These are phyloP conservation scores for Rhodotorula graminis DNA, from an alignment of 768 basidiomycete genomes.

Conservation along the genomic window DNA sequence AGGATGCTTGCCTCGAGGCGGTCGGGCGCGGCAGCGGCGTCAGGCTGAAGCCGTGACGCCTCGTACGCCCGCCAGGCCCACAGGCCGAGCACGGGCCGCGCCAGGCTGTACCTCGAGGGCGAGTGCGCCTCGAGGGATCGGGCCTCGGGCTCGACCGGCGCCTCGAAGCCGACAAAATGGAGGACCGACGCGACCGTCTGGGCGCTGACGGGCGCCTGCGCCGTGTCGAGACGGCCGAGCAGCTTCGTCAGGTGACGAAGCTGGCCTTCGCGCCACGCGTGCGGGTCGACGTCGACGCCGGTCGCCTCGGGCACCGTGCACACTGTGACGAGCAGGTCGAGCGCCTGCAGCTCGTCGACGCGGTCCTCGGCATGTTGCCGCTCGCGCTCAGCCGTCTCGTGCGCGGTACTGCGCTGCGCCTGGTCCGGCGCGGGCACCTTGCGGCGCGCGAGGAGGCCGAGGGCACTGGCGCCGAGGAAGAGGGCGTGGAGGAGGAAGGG, in stretches of 20 bases:
- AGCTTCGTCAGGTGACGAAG: neutral
- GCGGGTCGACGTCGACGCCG: neutral
- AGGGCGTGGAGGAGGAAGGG: constrained; percentile 30
- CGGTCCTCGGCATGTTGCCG: constrained; percentile 15
- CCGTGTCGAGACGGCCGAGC: neutral
- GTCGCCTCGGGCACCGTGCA: neutral
- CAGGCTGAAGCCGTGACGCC: neutral
- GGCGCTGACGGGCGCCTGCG: neutral
- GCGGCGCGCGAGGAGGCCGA: constrained; percentile 22
- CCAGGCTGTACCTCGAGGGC: neutral
- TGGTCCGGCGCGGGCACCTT: neutral
- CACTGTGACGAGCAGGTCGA: constrained; percentile 22
- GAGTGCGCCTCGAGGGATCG: neutral
- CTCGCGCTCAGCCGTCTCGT: neutral
- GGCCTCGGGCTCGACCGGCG: too few species aligned
- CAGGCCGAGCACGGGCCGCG: neutral
- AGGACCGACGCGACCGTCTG: constrained; percentile 9
- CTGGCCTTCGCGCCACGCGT: neutral
- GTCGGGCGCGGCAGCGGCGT: neutral
- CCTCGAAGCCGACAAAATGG: neutral
- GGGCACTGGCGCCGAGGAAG: constrained; percentile 29
- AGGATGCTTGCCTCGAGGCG: constrained; percentile 1
- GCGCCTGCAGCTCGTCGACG: constrained; percentile 30
- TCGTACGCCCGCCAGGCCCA: neutral
- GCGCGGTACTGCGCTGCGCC: too few species aligned